phyloP scores from a whole-genome alignment of 2,329 filamentous ascomycete genomes.

The Fusarium oxysporum region DNA sequence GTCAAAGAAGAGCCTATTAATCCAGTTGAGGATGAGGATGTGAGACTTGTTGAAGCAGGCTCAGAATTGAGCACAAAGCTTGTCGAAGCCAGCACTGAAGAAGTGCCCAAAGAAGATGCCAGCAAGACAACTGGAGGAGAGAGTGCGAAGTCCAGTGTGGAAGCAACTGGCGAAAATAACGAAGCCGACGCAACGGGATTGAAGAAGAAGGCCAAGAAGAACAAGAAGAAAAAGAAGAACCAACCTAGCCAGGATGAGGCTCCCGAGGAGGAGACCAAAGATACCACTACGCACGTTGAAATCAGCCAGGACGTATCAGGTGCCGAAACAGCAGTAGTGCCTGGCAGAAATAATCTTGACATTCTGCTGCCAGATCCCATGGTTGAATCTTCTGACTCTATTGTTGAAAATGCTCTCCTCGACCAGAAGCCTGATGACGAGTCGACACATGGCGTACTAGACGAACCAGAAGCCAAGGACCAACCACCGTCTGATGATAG shows the following conservation, averaged over 20 bases:
- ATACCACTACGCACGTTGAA: constrained; percentile 10
- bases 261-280: constrained; percentile 1
- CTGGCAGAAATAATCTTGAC: background rate
- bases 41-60: background rate
- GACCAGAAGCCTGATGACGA: background rate
- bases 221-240: constrained; percentile 48
- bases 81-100: background rate
- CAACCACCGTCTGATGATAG: background rate
- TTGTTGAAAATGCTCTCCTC: background rate
- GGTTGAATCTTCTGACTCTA: background rate
- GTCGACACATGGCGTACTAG: background rate
- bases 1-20: background rate
- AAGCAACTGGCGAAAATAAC: constrained; percentile 7
- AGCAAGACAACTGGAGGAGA: constrained; percentile 1
- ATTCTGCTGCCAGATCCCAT: background rate
- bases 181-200: constrained; percentile 15
- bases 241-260: constrained; percentile 22
- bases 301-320: background rate
- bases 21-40: background rate
- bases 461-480: background rate
- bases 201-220: constrained; percentile 51
- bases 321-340: background rate
- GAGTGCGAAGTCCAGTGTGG: background rate
- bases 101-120: background rate
- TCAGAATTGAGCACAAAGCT: background rate